Base-by-base conservation (phyloP, 768 basidiomycete species). In the Pisolithus orientalis region DNA sequence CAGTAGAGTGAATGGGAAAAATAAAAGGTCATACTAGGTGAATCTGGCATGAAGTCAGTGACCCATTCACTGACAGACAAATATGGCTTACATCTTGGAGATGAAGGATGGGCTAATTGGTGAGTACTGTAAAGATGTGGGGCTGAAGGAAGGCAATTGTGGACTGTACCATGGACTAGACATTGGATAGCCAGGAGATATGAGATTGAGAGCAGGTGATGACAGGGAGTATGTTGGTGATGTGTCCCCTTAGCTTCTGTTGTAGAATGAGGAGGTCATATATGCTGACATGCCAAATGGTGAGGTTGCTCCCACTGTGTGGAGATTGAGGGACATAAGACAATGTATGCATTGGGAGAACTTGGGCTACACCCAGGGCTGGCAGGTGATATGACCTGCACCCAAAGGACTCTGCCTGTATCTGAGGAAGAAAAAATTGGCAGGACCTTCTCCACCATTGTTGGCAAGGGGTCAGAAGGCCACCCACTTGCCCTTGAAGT, bases 381-480 rank as follows among this genome's bases (percentile, higher is more conserved):
- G 2, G 82, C 88, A 9, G 94, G 94, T 3, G 93, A 95, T 88
- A 90, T 90, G 8, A 82, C 87, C 90, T 9, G 88, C 83, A 34
- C 88, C 82, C 57, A 85, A 75, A 0, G 94, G 94, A 59, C 90
- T 92, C 67, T 87, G 87, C n/a, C 88, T 86, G 59, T 85, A 94
- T 1, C 80, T 79, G 17, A 78, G 72, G 59, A 87, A 83, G 40
- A 75, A 78, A 76, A 89, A 93, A 54, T 77, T 83, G 7, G 85
- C 77, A 1, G 83, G 77, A 56, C 92, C 91, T 59, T 96, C 94
- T 50, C 87, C 87, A 39, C 83, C 86, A 56, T 85, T 90, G 54
- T 85, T 83, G 27, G 89, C 90, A 37, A 97, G 80, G 0, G 94
- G 95, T 16, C 94, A 96, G 78, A 97, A 98, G 0, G 91, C 83